Evolutionary conservation across 257 asterid species (phyloP).

Genomic region (Solanum pennellii): DNA sequence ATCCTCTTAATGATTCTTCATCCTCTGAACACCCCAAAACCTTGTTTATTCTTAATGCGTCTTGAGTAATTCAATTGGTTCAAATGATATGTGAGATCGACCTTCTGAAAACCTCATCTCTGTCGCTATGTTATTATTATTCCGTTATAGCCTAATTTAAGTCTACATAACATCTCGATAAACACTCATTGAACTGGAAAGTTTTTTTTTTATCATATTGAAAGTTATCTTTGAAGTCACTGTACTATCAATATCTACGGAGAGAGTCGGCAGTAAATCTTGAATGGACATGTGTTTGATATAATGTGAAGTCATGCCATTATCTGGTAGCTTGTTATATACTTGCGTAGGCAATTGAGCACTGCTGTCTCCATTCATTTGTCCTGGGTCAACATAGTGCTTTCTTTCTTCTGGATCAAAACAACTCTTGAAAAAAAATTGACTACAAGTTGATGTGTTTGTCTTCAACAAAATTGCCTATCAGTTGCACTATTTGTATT

Average conservation of each 20-base stretch:
- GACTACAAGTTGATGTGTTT: background rate
- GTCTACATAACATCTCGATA: background rate
- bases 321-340: background rate
- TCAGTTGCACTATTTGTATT: background rate
- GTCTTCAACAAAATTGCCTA: background rate
- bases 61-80: background rate
- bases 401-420: background rate
- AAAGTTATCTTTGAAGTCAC: background rate
- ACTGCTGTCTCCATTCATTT: background rate
- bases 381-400: background rate
- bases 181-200: background rate
- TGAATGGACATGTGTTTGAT: background rate
- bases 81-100: background rate
- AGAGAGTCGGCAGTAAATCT: background rate
- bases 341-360: background rate
- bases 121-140: background rate
- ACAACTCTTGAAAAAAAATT: background rate
- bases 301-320: background rate
- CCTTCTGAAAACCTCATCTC: background rate
- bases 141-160: background rate
- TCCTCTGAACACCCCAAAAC: background rate
- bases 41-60: background rate
- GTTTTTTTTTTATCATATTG: background rate
- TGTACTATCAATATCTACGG: background rate
- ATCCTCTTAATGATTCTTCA: background rate